Base-by-base conservation (phyloP, 495 filamentous ascomycete genomes). In the Penicillium odoratum region DNA sequence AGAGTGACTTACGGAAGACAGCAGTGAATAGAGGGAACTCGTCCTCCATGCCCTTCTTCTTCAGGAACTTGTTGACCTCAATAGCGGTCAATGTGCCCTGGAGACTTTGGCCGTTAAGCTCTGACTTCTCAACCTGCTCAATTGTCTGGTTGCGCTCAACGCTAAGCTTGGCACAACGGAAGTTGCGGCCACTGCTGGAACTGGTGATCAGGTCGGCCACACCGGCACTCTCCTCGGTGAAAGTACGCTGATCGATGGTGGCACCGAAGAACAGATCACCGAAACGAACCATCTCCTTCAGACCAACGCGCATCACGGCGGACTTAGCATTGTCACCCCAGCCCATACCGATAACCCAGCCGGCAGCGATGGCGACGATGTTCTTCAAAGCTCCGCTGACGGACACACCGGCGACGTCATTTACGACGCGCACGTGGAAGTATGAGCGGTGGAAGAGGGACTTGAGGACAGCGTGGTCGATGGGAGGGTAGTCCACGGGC, bases 291-390 rank as follows among this genome's bases (percentile, higher is more conserved):
- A 94, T 96, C 77, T 98, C 94, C 51, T 95, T 79, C 53, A 98
- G 81, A 8, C 94, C 94, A 29, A 97, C 88, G 10, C 94, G 89
- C 92, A 97, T 97, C 48, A 98, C 86, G 21, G 94, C 94, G 42
- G 94, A 91, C 76, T 97, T 97, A 48, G 93, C 93, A 66, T 97
- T 98, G 76, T 96, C 92, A 61, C 93, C 95, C 95, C 95, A 99
- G 57, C 93, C 92, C 60, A 93, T 83, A 16, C 95, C 95, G 51
- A 93, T 91, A 55, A 98, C 92, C 78, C 94, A 98, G 52, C 95
- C 95, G 7, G 94, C 92, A 3, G 93, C 92, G 7, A 99, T 75
- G 10, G 95, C 95, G 53, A 99, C 89, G 59, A 99, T 89, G 75
- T 99, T 99, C 78, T 99, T 99, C 52, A 99, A 81, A 2, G 95